Evolutionary conservation across 306 rosid genomes (phyloP).

Genomic region (Hippophae gyantsensis): DNA sequence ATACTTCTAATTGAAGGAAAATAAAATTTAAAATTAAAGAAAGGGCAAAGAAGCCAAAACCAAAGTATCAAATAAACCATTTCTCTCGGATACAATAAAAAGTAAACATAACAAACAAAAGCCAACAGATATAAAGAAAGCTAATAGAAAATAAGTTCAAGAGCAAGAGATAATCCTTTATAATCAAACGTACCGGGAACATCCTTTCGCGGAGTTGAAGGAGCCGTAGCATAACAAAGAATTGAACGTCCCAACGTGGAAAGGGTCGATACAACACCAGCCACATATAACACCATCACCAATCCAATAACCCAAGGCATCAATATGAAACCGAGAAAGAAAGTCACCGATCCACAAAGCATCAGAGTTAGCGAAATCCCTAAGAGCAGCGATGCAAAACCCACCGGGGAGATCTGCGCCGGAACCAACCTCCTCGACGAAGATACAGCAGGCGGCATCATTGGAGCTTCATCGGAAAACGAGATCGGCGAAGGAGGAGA

Average conservation of each 20-base stretch:
- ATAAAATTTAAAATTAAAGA: too few species aligned
- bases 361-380: conserved; percentile 82
- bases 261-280: conserved; percentile 55
- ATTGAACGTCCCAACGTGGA: conserved; percentile 61
- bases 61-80: neutral
- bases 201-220: conserved; percentile 45
- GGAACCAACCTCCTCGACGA: conserved; percentile 6
- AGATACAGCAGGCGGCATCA: conserved; percentile 1
- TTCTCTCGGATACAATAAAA: neutral
- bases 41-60: too few species aligned
- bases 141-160: too few species aligned
- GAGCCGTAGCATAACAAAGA: conserved; percentile 44
- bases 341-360: conserved; percentile 90
- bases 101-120: neutral
- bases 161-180: too few species aligned
- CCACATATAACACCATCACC: conserved; percentile 61
- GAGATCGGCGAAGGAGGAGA: conserved; percentile 46
- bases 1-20: too few species aligned
- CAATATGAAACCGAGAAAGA: conserved; percentile 73
- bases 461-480: conserved; percentile 26
- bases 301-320: conserved; percentile 92
- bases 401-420: conserved; percentile 64
- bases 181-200: conserved; percentile 41
- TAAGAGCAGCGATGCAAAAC: conserved; percentile 63
- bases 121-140: neutral